These are phyloP conservation scores for Thinopyrum elongatum DNA, from an alignment of 176 grass and related monocot species.

Conservation along the genomic window DNA sequence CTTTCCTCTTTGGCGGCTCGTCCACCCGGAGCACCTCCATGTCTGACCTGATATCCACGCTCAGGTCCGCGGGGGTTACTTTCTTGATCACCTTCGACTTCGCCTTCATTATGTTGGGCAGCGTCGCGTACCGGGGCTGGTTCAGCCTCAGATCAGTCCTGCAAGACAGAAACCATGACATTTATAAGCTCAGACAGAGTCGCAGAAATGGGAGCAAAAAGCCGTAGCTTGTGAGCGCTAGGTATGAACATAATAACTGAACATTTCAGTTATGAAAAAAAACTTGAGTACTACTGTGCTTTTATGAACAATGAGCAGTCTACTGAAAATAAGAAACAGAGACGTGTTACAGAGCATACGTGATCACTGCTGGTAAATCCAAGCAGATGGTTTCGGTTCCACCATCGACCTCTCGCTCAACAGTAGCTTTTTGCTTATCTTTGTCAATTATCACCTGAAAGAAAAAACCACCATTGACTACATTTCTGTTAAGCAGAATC, in stretches of 20 bases:
- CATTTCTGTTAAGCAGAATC: background rate
- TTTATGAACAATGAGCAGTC: background rate
- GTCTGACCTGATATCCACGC: conserved; percentile 76
- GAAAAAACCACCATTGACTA: background rate
- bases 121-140: conserved; percentile 86
- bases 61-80: conserved; percentile 60
- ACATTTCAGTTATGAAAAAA: background rate
- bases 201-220: background rate
- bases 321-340: background rate
- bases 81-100: conserved; percentile 97
- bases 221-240: background rate
- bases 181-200: background rate
- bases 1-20: conserved; percentile 89
- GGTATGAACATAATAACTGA: background rate
- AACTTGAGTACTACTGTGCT: background rate
- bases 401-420: conserved; percentile 80
- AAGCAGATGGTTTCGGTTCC: conserved; percentile 80
- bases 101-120: conserved; percentile 98
- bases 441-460: conserved; percentile 79
- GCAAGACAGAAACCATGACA: conserved; percentile 2
- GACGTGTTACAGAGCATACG: conserved; percentile 44
- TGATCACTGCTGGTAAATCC: conserved; percentile 90
- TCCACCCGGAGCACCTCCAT: conserved; percentile 77
- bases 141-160: conserved; percentile 94
- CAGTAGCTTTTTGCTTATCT: conserved; percentile 66